Conservation (phyloP, 2,329 filamentous ascomycete species). For the Aureobasidium leucospermi region DNA sequence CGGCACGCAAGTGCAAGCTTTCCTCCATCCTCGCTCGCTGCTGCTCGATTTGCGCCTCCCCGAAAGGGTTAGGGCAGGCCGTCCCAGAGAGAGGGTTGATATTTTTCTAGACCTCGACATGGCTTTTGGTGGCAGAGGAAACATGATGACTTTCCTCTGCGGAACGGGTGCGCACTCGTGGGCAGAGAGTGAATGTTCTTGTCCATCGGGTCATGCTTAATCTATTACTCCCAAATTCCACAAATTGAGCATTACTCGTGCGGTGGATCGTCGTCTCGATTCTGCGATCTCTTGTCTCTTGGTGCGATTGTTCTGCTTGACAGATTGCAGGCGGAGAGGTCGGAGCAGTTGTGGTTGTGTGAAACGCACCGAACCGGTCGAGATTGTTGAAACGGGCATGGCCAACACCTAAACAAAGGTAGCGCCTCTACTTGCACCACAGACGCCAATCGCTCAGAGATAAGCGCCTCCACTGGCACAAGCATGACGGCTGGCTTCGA, state of each 20-base stretch:
- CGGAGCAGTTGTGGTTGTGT: slow-evolving; percentile 13
- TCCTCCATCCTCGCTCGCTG: neutral
- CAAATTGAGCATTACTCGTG: slow-evolving; percentile 4
- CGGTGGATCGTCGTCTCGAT: slow-evolving; percentile 5
- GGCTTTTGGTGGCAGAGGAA: slow-evolving; percentile 2
- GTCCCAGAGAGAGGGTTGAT: slow-evolving; percentile 1
- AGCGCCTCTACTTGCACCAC: slow-evolving; percentile 8
- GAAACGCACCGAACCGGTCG: slow-evolving; percentile 11
- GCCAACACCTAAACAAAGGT: slow-evolving; percentile 6
- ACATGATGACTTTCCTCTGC: neutral
- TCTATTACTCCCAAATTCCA: neutral
- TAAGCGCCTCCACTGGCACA: slow-evolving; percentile 9
- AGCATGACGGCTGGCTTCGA: neutral
- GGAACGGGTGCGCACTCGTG: slow-evolving; percentile 1
- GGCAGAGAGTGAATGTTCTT: neutral
- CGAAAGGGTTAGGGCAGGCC: neutral
- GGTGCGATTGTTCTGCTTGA: neutral
- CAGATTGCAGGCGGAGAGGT: slow-evolving; percentile 5
- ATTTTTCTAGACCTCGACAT: slow-evolving; percentile 9
- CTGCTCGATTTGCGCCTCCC: slow-evolving; percentile 6
- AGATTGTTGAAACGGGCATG: slow-evolving; percentile 11
- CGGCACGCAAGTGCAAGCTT: slow-evolving; percentile 14
- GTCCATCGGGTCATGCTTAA: slow-evolving; percentile 5
- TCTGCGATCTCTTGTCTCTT: neutral
- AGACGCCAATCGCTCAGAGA: slow-evolving; percentile 10